Conservation (phyloP, 2,329 filamentous ascomycete genomes). For the Aspergillus sp. region DNA sequence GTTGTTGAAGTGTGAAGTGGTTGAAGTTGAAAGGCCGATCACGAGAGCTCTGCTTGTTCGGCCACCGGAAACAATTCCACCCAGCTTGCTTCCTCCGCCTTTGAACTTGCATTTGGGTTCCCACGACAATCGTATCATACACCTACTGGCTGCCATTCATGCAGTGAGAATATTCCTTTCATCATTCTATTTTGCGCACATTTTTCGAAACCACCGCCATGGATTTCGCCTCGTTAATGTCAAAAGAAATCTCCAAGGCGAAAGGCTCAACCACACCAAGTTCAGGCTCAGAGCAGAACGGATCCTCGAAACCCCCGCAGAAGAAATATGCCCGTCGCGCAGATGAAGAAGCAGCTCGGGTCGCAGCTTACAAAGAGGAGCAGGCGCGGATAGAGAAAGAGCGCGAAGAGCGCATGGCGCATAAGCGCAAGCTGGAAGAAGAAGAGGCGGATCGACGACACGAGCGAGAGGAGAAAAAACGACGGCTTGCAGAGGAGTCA, state of each 20-base stretch:
- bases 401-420: conserved; percentile 66
- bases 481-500: conserved; percentile 77
- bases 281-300: conserved; percentile 17
- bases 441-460: conserved; percentile 71
- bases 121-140: neutral
- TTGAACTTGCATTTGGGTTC: neutral
- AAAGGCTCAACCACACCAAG: conserved; percentile 50
- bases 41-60: conserved; percentile 7
- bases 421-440: conserved; percentile 88
- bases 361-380: conserved; percentile 76
- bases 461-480: conserved; percentile 77
- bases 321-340: conserved; percentile 84
- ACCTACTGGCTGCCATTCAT: neutral
- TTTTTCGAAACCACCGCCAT: conserved; percentile 51
- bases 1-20: neutral
- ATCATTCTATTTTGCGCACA: neutral
- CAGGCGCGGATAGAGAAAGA: conserved; percentile 73
- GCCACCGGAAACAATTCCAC: conserved; percentile 6
- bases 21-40: conserved; percentile 3
- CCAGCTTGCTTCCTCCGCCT: conserved; percentile 1
- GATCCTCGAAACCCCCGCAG: conserved; percentile 25
- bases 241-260: conserved; percentile 83
- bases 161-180: neutral
- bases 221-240: conserved; percentile 95
- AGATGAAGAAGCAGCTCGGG: conserved; percentile 79